Conservation (phyloP, 1,284 basidiomycete species). For the Ganoderma leucocontextum region DNA sequence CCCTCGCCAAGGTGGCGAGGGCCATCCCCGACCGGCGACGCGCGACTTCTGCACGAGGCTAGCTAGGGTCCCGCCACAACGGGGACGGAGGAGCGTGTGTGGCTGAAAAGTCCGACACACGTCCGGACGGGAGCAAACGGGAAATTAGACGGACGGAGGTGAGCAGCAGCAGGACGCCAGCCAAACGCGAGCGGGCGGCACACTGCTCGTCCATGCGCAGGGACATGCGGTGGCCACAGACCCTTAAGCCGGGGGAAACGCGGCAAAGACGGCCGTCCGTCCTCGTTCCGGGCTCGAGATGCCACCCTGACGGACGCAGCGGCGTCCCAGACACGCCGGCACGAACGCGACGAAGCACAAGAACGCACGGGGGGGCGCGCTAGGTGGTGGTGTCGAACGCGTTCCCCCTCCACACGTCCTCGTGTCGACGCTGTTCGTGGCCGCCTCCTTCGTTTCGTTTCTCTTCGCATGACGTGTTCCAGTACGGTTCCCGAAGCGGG, state of each 20-base stretch:
- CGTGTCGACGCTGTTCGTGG: neutral
- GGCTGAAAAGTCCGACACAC: conserved; percentile 1
- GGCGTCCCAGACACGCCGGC: neutral
- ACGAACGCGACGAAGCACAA: neutral
- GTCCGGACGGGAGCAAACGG: neutral
- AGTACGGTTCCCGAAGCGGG: conserved; percentile 13
- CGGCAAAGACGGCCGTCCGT: conserved; percentile 6
- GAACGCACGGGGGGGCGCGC: neutral
- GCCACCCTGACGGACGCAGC: neutral
- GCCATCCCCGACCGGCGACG: neutral
- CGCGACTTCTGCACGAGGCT: conserved; percentile 15
- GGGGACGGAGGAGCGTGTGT: neutral
- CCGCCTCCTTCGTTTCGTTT: neutral
- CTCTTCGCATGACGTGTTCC: conserved; percentile 2
- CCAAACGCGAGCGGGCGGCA: neutral
- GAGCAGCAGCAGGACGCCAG: conserved; percentile 1
- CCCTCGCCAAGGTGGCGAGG: neutral
- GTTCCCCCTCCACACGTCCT: neutral
- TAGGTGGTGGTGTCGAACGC: neutral
- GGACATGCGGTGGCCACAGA: conserved; percentile 1
- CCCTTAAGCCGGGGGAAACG: neutral
- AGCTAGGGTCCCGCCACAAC: conserved; percentile 10
- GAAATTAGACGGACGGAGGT: neutral
- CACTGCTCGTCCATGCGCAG: neutral
- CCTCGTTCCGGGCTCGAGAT: neutral